phyloP scores from a whole-genome alignment of 352 stramenopile genomes.

The Pythium coloratum region DNA sequence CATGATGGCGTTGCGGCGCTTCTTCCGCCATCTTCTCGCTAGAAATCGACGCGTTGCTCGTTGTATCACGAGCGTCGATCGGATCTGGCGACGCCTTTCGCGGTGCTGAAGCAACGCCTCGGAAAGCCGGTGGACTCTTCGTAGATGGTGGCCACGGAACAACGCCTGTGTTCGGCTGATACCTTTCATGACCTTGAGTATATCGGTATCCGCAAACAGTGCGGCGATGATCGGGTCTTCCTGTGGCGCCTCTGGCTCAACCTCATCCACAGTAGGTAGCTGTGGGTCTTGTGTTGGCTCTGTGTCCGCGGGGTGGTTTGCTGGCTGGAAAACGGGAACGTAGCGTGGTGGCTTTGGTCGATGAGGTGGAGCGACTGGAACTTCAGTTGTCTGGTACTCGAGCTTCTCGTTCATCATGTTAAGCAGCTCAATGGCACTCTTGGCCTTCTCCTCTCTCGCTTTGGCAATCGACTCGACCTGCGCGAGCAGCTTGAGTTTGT shows the following conservation, averaged over 20 bases:
- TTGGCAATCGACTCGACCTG: conserved; percentile 39
- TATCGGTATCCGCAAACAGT: conserved; percentile 12
- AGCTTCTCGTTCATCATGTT: conserved; percentile 55
- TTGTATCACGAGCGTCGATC: conserved; percentile 27
- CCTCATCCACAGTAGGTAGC: background rate
- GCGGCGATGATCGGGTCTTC: background rate
- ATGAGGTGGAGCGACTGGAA: background rate
- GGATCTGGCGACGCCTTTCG: background rate
- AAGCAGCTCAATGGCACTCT: conserved; percentile 54
- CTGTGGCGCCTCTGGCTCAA: background rate
- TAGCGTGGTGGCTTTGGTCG: background rate
- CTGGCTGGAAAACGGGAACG: background rate
- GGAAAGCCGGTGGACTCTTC: conserved; percentile 28
- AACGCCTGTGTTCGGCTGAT: conserved; percentile 29
- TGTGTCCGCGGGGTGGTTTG: background rate
- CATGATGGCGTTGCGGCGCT: conserved; percentile 21
- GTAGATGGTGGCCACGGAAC: conserved; percentile 29
- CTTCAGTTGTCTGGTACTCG: conserved; percentile 18
- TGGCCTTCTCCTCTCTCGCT: conserved; percentile 45
- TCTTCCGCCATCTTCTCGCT: conserved; percentile 6
- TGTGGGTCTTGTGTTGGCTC: background rate
- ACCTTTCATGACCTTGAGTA: conserved; percentile 30
- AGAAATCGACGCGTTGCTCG: conserved; percentile 20
- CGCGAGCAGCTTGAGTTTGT: conserved; percentile 42
- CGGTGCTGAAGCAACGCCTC: conserved; percentile 23